Percentiles rank a stretch among this genome's conserved stretches.
Evolutionary conservation across 2,329 filamentous ascomycete species (phyloP).

Genomic region (Chaetothyriales sp.): DNA sequence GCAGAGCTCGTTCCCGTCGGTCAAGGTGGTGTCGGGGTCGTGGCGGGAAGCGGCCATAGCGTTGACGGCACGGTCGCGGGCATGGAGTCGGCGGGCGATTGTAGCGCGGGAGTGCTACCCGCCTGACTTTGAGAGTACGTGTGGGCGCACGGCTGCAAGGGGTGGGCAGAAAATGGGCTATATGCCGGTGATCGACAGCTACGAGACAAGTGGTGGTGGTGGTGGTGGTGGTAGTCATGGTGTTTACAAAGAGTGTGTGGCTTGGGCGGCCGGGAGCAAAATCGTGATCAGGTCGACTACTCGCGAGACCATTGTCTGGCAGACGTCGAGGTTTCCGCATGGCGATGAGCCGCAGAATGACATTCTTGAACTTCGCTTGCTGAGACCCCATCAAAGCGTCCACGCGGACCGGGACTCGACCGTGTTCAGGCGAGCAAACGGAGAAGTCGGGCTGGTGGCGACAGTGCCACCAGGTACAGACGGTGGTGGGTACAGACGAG

Average conservation of each 20-base stretch:
- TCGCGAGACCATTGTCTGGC: slow-evolving; percentile 23
- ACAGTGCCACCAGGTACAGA: slow-evolving; percentile 19
- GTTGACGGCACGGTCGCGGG: slow-evolving; percentile 42
- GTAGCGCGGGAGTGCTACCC: slow-evolving; percentile 40
- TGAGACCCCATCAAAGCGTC: slow-evolving; percentile 31
- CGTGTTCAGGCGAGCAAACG: slow-evolving; percentile 44
- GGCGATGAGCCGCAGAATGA: slow-evolving; percentile 36
- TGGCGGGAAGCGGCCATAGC: slow-evolving; percentile 41
- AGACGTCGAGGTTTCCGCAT: slow-evolving; percentile 14
- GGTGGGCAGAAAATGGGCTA: slow-evolving; percentile 35
- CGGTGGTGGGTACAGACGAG: slow-evolving; percentile 20
- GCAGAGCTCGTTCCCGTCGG: slow-evolving; percentile 34
- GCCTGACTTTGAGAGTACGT: slow-evolving; percentile 3
- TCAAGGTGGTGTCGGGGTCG: slow-evolving; percentile 25
- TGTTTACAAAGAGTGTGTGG: slow-evolving; percentile 42
- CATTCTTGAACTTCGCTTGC: slow-evolving; percentile 42
- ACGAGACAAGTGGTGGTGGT: slow-evolving; percentile 38
- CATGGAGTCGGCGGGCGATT: slow-evolving; percentile 44
- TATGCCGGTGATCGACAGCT: slow-evolving; percentile 44
- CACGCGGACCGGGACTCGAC: slow-evolving; percentile 31
- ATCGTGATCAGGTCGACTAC: slow-evolving; percentile 39
- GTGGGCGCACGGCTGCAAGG: slow-evolving; percentile 24
- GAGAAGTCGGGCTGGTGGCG: slow-evolving; percentile 24
- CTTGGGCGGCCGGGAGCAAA: slow-evolving; percentile 47
- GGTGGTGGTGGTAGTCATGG: slow-evolving; percentile 31